Conservation (phyloP, 768 basidiomycete genomes). For the Naganishia randhawae region DNA sequence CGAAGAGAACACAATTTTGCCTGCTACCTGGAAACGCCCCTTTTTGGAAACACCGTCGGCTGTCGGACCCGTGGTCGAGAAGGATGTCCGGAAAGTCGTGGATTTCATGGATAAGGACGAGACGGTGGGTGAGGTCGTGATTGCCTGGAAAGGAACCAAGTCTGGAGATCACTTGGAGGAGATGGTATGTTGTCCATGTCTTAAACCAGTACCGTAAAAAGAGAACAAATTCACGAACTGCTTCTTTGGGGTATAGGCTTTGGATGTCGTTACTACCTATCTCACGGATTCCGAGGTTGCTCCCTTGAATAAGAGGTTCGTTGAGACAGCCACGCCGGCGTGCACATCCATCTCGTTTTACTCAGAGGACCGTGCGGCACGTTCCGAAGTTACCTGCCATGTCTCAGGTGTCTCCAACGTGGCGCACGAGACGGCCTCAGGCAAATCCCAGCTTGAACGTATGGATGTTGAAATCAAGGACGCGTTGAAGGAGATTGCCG, state of each 20-base stretch:
- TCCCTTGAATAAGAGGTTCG: constrained; percentile 68
- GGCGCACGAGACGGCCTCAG: not conserved
- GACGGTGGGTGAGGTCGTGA: constrained; percentile 72
- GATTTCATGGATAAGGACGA: constrained; percentile 98
- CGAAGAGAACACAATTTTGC: constrained; percentile 50
- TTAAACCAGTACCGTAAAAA: constrained; percentile 1
- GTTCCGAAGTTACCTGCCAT: constrained; percentile 70
- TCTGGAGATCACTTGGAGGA: constrained; percentile 67
- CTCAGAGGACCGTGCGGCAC: constrained; percentile 69
- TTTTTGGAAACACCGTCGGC: constrained; percentile 84
- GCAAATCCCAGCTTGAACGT: constrained; percentile 62
- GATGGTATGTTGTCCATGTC: constrained; percentile 55
- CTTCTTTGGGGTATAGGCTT: constrained; percentile 56
- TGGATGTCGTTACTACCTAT: constrained; percentile 82
- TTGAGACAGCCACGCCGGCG: constrained; percentile 83
- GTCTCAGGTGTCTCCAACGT: constrained; percentile 72
- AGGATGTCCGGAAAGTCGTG: constrained; percentile 62
- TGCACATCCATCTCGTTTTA: constrained; percentile 77
- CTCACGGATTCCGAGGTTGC: constrained; percentile 63
- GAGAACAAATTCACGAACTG: constrained; percentile 21
- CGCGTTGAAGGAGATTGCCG: constrained; percentile 66
- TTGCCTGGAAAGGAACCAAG: constrained; percentile 75
- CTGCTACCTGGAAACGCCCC: constrained; percentile 83
- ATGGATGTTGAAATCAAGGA: constrained; percentile 67
- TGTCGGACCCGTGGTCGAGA: constrained; percentile 41